These are phyloP conservation scores for Yamadazyma blattariae DNA, from an alignment of 1,139 yeast genomes.

Conservation along the genomic window DNA sequence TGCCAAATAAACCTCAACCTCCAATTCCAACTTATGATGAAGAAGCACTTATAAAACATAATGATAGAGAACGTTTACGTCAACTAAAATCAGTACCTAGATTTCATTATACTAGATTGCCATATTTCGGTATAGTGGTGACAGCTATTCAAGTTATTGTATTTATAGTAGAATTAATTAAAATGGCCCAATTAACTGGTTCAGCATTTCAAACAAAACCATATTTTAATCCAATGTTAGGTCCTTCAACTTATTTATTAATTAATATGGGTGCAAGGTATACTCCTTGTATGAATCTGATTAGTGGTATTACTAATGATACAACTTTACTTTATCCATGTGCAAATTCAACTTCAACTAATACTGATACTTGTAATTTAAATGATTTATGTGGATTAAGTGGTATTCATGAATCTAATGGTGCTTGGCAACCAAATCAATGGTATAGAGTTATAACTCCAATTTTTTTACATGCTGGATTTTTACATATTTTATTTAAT, in stretches of 20 bases:
- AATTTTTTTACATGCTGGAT: slow-evolving; percentile 75
- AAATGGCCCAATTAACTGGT: slow-evolving; percentile 61
- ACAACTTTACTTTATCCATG: slow-evolving; percentile 56
- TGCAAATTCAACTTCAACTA: slow-evolving; percentile 59
- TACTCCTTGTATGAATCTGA: slow-evolving; percentile 66
- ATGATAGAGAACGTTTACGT: slow-evolving; percentile 26
- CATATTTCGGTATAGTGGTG: slow-evolving; percentile 46
- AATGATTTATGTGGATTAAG: slow-evolving; percentile 62
- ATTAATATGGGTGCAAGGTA: slow-evolving; percentile 73
- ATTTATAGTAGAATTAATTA: slow-evolving; percentile 65
- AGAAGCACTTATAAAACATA: slow-evolving; percentile 17
- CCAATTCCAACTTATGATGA: slow-evolving; percentile 16
- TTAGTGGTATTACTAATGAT: slow-evolving; percentile 51
- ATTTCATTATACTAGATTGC: slow-evolving; percentile 43
- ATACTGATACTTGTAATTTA: slow-evolving; percentile 56
- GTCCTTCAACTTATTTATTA: slow-evolving; percentile 69
- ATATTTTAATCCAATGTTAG: slow-evolving; percentile 75
- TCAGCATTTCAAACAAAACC: slow-evolving; percentile 70
- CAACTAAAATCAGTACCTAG: slow-evolving; percentile 32
- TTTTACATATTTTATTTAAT: slow-evolving; percentile 67
- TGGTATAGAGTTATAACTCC: slow-evolving; percentile 73
- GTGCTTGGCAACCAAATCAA: slow-evolving; percentile 49
- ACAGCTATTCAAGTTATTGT: slow-evolving; percentile 55
- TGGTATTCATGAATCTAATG: slow-evolving; percentile 34
- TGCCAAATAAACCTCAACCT: slow-evolving; percentile 15